A percentile compares a stretch with the other conserved stretches of the same genome.
These are phyloP conservation scores for Phialophora verrucosa DNA, from an alignment of 2,329 filamentous ascomycete species.

Conservation along the genomic window DNA sequence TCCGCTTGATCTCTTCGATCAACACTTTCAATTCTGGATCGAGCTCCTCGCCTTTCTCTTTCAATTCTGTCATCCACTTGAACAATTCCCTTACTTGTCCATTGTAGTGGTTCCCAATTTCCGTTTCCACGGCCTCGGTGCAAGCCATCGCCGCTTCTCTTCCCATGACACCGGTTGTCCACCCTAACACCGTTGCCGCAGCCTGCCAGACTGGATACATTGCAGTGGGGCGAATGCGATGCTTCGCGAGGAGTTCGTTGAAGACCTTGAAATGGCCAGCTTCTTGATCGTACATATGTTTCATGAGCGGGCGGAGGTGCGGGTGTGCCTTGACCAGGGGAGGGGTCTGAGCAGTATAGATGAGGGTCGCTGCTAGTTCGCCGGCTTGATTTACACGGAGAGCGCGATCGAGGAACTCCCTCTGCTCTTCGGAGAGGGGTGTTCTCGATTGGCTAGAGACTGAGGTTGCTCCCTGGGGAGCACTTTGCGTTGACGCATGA, in stretches of 20 bases:
- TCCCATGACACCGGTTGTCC: constrained; percentile 86
- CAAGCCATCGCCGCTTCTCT: constrained; percentile 97
- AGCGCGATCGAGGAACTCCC: constrained; percentile 75
- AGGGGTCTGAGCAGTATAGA: constrained; percentile 88
- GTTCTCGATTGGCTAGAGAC: constrained; percentile 48
- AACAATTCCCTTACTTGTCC: constrained; percentile 82
- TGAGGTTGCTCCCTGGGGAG: constrained; percentile 40
- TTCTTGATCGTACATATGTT: constrained; percentile 98
- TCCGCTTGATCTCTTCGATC: constrained; percentile 75
- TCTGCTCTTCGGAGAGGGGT: constrained; percentile 71
- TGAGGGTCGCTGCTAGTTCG: constrained; percentile 93
- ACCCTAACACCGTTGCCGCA: constrained; percentile 80
- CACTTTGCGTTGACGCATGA: constrained; percentile 23
- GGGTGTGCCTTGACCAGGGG: constrained; percentile 80
- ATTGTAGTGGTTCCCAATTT: constrained; percentile 96
- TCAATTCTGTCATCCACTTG: constrained; percentile 78
- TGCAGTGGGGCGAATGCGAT: constrained; percentile 88
- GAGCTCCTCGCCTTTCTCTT: constrained; percentile 77
- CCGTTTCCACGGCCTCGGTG: constrained; percentile 96
- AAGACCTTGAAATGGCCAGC: constrained; percentile 84
- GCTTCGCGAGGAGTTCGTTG: constrained; percentile 79
- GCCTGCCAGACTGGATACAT: constrained; percentile 90
- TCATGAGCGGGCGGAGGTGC: constrained; percentile 87
- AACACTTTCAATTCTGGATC: constrained; percentile 77
- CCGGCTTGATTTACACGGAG: constrained; percentile 97